Evolutionary conservation across 208 protist species (phyloP), one percentile per base, ranked within the genome.

Genomic region (Strigomonas culicis): DNA sequence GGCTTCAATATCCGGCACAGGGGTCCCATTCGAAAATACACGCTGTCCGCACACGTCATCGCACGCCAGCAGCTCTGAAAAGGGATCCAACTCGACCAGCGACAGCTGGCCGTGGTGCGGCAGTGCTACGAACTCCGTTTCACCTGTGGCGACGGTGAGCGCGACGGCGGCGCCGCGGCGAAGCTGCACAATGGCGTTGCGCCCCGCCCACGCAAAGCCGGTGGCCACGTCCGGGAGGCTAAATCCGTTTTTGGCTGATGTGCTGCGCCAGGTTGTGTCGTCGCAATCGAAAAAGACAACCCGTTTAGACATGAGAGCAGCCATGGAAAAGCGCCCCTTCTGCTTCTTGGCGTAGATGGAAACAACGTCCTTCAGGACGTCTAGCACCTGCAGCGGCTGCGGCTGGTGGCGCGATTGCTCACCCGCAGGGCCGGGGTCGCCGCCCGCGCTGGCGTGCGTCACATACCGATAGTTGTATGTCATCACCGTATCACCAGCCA

Each of bases 11-110:
- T 76, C 84, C 0, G 81, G 75, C 19, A 84, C 78, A 15, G 71
- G 59, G 34, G 73, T 85, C 43, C 88, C 88, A 46, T 94, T 84
- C 4, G 74, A 75, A 15, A 91, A 71, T 21, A 75, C 63, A 2
- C 52, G 52, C 27, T 22, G 36, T 11, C 24, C 52, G 8, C n/a
- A 15, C 25, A 8, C 21, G 13, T 25, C 52, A 11, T 58, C 24
- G 27, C 30, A 22, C 24, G 8, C 17, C 24, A 58, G 28, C n/a
- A 22, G 11, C 52, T 58, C 52, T n/a, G 52, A 30, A 39, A n/a
- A 22, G 4, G 52, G 52, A 24, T 32, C 27, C 28, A 58, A 32
- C 27, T 58, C 52, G 36, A 22, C 30, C 52, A 58, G 52, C 8
- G 28, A 25, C 27, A 31, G 8, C 8, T 25, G 6, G 36, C 52